Conservation (phyloP, 2,329 filamentous ascomycete genomes). For the Penicillium thymicola region DNA sequence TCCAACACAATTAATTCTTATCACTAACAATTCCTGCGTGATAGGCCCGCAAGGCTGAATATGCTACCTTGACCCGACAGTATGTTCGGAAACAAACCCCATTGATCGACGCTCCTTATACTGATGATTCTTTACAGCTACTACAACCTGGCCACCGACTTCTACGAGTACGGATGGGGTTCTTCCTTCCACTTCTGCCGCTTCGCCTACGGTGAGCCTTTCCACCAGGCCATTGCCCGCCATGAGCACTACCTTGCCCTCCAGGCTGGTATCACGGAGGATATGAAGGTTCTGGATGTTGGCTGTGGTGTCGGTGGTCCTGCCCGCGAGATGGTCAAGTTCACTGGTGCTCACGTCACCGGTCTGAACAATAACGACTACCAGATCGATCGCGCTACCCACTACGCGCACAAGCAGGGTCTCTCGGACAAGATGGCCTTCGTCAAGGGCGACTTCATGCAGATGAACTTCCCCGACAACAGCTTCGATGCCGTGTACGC, state of each 20-base stretch:
- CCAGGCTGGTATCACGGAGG: constrained; percentile 78
- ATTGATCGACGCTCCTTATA: not conserved
- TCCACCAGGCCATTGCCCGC: constrained; percentile 86
- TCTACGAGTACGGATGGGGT: constrained; percentile 97
- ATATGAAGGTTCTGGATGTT: constrained; percentile 89
- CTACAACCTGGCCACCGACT: constrained; percentile 94
- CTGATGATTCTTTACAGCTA: constrained; percentile 55
- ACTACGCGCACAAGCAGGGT: constrained; percentile 78
- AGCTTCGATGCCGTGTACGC: constrained; percentile 93
- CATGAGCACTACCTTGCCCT: constrained; percentile 98
- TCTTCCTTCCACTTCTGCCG: constrained; percentile 97
- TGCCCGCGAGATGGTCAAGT: constrained; percentile 93
- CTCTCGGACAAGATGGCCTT: constrained; percentile 76
- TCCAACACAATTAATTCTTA: not conserved
- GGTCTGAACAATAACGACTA: constrained; percentile 99
- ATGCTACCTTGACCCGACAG: constrained; percentile 90
- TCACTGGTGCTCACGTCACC: constrained; percentile 82
- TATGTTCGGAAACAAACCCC: constrained; percentile 48
- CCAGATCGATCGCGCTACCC: constrained; percentile 90
- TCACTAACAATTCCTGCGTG: constrained; percentile 11
- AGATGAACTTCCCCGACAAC: constrained; percentile 93
- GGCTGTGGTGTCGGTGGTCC: constrained; percentile 96
- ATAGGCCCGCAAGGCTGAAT: constrained; percentile 77
- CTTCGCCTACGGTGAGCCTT: constrained; percentile 80
- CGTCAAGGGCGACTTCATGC: constrained; percentile 98